Conservation (phyloP, 495 filamentous ascomycete genomes). For the Tuber magnatum region DNA sequence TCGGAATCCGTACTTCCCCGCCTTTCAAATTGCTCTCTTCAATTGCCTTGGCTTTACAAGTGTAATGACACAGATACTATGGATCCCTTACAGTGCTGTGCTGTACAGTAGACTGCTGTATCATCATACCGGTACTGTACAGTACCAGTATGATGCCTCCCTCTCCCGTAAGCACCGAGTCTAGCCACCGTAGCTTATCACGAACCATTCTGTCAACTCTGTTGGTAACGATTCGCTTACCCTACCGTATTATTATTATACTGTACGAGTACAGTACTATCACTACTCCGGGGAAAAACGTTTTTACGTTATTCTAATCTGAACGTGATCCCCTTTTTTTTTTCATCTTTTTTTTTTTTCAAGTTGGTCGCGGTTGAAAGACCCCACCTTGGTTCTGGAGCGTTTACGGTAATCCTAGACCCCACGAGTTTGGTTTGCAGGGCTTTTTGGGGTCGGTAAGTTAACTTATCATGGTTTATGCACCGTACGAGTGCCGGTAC, state of each 20-base stretch:
- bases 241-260: background rate
- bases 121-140: background rate
- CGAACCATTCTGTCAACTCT: background rate
- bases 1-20: background rate
- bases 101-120: too few relatives aligned
- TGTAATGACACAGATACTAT: background rate
- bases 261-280: too few relatives aligned
- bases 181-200: background rate
- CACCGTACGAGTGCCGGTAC: background rate
- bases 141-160: background rate
- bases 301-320: background rate
- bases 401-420: background rate
- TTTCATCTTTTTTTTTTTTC: background rate
- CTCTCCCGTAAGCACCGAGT: background rate
- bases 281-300: background rate
- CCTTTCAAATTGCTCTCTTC: background rate
- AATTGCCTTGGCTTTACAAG: too few relatives aligned
- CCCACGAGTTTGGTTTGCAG: background rate
- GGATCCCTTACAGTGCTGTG: background rate
- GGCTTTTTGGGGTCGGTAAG: background rate
- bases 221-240: slow-evolving; percentile 3
- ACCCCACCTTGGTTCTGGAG: background rate
- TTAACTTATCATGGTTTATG: too few relatives aligned
- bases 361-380: background rate
- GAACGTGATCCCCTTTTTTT: background rate